A percentile compares a stretch with the other conserved stretches of the same genome.
Conservation (phyloP, 352 stramenopile species). For the Phytopythium vexans region DNA sequence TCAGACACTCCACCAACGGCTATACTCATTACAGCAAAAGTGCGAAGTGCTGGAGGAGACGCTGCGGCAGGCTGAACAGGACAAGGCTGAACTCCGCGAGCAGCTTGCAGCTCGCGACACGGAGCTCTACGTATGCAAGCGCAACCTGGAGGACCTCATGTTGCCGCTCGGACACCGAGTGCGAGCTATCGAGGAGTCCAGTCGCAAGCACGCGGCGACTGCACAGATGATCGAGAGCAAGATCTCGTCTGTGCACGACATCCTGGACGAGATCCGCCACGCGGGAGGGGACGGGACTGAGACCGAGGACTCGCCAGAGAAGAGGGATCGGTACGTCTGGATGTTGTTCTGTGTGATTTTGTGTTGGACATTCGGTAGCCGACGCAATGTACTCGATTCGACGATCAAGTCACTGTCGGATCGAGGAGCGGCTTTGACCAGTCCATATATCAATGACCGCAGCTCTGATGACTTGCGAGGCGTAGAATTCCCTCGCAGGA, state of each 20-base stretch:
- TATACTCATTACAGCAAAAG: conserved; percentile 16
- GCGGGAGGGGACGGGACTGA: conserved; percentile 45
- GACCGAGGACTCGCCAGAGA: conserved; percentile 47
- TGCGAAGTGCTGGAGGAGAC: conserved; percentile 26
- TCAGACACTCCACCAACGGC: conserved; percentile 23
- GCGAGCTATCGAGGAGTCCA: conserved; percentile 33
- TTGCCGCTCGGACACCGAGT: conserved; percentile 22
- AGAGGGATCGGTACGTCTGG: conserved; percentile 39
- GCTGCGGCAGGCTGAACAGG: conserved; percentile 22
- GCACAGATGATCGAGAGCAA: conserved; percentile 49
- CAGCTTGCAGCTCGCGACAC: conserved; percentile 45
- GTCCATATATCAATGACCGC: conserved; percentile 16
- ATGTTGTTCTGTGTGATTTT: conserved; percentile 1
- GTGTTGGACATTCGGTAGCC: too few species aligned
- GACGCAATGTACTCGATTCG: too few species aligned
- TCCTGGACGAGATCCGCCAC: conserved; percentile 55
- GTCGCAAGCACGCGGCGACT: conserved; percentile 21
- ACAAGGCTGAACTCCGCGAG: conserved; percentile 29
- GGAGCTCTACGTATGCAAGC: conserved; percentile 35
- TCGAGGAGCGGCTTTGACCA: not conserved
- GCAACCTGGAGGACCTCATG: conserved; percentile 18
- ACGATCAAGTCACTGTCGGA: too few species aligned
- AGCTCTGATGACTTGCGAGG: conserved; percentile 81
- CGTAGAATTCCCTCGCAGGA: conserved; percentile 86
- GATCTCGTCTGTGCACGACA: conserved; percentile 55